These are phyloP conservation scores for Boletus tylopilopsis DNA, from an alignment of 768 basidiomycete genomes.

Conservation along the genomic window DNA sequence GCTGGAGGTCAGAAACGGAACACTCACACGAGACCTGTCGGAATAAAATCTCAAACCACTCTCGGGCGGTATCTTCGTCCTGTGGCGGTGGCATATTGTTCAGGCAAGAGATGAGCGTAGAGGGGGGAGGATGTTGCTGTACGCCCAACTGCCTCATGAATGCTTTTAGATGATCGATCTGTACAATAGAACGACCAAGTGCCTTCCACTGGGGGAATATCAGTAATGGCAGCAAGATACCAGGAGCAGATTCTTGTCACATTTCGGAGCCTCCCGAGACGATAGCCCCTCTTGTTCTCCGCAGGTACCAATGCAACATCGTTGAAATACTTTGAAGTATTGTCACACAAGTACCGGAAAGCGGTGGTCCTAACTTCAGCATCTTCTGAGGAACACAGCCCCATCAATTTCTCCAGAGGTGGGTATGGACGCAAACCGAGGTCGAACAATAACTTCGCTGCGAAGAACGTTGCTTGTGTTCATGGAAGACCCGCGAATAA, in stretches of 20 bases:
- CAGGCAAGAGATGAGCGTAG: slow-evolving; percentile 52
- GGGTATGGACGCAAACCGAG: slow-evolving; percentile 66
- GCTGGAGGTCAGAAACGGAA: neutral
- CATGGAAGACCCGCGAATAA: too few species aligned
- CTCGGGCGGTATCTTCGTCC: slow-evolving; percentile 47
- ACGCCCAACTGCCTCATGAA: slow-evolving; percentile 60
- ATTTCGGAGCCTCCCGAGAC: slow-evolving; percentile 59
- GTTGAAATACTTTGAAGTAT: slow-evolving; percentile 57
- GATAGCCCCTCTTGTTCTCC: slow-evolving; percentile 40
- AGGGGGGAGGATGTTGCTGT: slow-evolving; percentile 58
- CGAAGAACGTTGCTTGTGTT: too few species aligned
- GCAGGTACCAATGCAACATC: slow-evolving; percentile 78
- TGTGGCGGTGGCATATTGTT: slow-evolving; percentile 50
- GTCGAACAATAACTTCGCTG: slow-evolving; percentile 70
- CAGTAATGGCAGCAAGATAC: too few species aligned
- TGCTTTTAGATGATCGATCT: slow-evolving; percentile 45
- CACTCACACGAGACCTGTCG: slow-evolving; percentile 51
- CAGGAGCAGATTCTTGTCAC: slow-evolving; percentile 32
- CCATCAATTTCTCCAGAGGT: slow-evolving; percentile 63
- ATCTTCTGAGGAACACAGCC: slow-evolving; percentile 38
- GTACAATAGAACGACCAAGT: slow-evolving; percentile 70
- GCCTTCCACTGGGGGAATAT: slow-evolving; percentile 46
- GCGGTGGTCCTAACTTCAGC: slow-evolving; percentile 48
- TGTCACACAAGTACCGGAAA: slow-evolving; percentile 74
- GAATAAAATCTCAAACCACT: slow-evolving; percentile 64